Percentiles rank a stretch among this genome's conserved stretches.
Evolutionary conservation across 164 flowering plant species (phyloP).

Genomic region (Vitis rupestris): DNA sequence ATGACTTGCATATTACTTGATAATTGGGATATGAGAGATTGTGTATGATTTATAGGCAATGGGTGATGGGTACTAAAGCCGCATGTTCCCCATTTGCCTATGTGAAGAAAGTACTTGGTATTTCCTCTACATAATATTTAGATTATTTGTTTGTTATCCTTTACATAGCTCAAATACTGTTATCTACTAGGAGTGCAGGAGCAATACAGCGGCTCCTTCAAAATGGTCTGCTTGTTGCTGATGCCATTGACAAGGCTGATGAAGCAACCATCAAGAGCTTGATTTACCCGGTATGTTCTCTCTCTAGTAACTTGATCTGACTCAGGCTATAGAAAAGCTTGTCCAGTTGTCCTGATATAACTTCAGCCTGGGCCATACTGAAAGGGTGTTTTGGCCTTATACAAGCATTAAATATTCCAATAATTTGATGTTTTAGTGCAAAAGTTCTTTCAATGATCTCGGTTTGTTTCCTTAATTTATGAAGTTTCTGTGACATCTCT

Average conservation of each 20-base stretch:
- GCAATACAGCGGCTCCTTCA: conserved; percentile 83
- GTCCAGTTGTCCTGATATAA: background rate
- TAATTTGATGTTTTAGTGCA: background rate
- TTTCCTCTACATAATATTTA: background rate
- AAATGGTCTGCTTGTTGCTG: conserved; percentile 70
- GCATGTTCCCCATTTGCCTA: background rate
- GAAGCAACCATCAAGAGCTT: conserved; percentile 68
- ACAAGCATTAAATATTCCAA: no score
- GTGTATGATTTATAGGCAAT: no score
- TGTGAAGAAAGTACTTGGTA: background rate
- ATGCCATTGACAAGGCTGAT: conserved; percentile 68
- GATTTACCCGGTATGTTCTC: conserved; percentile 77
- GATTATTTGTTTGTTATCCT: background rate
- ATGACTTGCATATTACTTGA: no score
- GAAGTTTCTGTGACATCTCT: background rate
- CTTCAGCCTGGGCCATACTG: background rate
- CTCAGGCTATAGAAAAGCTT: background rate
- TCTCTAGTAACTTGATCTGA: background rate
- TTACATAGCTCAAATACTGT: conserved; percentile 8
- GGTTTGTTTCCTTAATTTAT: background rate
- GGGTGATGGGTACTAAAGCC: background rate
- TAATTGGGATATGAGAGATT: no score
- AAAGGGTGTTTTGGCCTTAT: background rate
- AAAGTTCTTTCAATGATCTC: background rate
- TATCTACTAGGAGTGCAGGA: conserved; percentile 48